These are phyloP conservation scores for Goffeauzyma gilvescens DNA, from an alignment of 768 basidiomycete species.

Conservation along the genomic window DNA sequence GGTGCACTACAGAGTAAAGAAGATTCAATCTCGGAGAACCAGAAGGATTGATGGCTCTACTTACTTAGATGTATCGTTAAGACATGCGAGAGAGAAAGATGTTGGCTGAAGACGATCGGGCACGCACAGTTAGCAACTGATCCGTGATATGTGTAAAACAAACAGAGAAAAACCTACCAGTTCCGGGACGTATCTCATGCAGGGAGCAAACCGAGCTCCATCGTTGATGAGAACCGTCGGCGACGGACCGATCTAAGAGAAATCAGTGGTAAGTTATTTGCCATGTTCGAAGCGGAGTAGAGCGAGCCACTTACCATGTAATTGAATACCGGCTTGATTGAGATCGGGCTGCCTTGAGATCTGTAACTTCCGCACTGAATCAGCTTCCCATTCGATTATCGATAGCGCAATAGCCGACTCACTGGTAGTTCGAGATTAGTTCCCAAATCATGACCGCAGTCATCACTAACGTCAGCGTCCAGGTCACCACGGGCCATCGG, in stretches of 20 bases:
- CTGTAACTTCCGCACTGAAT: too few species aligned
- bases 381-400: too few species aligned
- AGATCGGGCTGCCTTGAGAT: constrained; percentile 64
- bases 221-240: constrained; percentile 62
- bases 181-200: constrained; percentile 55
- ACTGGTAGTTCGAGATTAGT: constrained; percentile 47
- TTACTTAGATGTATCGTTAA: constrained; percentile 61
- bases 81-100: constrained; percentile 36
- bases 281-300: too few species aligned
- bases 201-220: constrained; percentile 82
- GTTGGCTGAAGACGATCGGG: constrained; percentile 11
- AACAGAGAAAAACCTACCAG: constrained; percentile 3
- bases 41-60: not conserved
- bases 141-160: not conserved
- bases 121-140: not conserved
- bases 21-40: not conserved
- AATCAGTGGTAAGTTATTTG: too few species aligned
- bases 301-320: constrained; percentile 16
- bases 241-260: constrained; percentile 82
- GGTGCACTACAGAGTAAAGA: constrained; percentile 36
- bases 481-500: constrained; percentile 59
- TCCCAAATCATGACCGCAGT: constrained; percentile 63
- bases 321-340: constrained; percentile 42
- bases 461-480: constrained; percentile 40
- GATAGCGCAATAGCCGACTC: too few species aligned